Conservation (phyloP, 1,139 yeast genomes). For the Pichia sp. region DNA sequence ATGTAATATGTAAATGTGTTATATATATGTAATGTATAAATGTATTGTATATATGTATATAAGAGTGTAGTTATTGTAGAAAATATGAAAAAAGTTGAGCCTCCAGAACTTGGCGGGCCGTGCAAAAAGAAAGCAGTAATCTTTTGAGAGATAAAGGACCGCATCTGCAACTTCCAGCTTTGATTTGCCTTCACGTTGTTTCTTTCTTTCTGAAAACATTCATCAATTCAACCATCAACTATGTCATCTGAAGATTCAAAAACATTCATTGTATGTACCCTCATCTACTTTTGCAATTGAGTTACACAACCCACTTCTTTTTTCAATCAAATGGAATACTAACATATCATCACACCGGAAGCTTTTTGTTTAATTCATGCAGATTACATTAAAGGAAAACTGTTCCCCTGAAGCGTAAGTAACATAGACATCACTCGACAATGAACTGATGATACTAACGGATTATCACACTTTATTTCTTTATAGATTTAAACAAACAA, state of each 20-base stretch:
- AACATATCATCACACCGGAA: not conserved
- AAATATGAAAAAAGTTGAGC: too few relatives aligned
- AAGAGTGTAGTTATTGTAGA: too few relatives aligned
- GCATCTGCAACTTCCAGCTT: not conserved
- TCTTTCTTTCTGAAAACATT: not conserved
- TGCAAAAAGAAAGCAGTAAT: not conserved
- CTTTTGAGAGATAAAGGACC: not conserved
- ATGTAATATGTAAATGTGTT: too few relatives aligned
- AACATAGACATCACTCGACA: not conserved
- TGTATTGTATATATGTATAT: too few relatives aligned
- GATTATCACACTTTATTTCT: not conserved
- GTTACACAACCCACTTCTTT: constrained; percentile 12
- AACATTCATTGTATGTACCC: constrained; percentile 10
- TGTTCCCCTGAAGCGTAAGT: constrained; percentile 14
- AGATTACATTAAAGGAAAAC: constrained; percentile 17
- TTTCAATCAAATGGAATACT: not conserved
- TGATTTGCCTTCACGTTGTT: not conserved
- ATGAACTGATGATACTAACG: constrained; percentile 3
- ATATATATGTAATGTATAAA: too few relatives aligned
- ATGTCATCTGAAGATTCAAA: constrained; percentile 11
- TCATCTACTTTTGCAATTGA: not conserved
- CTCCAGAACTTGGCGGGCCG: not conserved
- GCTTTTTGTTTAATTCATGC: not conserved
- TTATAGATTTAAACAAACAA: constrained; percentile 26
- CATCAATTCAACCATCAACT: not conserved